These are phyloP conservation scores for Schrenkiella parvula DNA, from an alignment of 345 rosid species.

Conservation along the genomic window DNA sequence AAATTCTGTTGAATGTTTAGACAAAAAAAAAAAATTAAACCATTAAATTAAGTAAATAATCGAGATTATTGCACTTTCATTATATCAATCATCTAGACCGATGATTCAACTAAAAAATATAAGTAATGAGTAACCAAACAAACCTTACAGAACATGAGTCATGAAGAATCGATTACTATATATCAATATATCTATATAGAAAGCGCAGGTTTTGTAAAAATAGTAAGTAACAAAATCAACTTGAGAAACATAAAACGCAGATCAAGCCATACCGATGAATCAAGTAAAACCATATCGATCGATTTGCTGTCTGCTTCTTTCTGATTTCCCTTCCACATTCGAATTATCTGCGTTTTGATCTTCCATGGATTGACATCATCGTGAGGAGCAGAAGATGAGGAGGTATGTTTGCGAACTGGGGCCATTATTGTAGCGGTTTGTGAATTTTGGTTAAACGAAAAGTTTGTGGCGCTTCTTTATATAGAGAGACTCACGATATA, in stretches of 20 bases:
- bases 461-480: background rate
- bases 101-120: background rate
- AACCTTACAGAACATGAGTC: background rate
- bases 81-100: background rate
- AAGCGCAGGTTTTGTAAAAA: background rate
- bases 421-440: background rate
- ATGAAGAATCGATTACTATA: background rate
- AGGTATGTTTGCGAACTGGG: background rate
- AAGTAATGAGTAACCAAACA: background rate
- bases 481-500: background rate
- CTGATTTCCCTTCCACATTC: background rate
- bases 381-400: background rate
- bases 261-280: background rate
- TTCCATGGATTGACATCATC: background rate
- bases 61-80: background rate
- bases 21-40: background rate
- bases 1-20: background rate
- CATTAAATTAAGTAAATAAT: background rate
- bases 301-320: background rate
- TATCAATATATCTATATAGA: no score
- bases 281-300: background rate
- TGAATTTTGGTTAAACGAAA: background rate
- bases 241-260: background rate
- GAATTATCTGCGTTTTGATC: conserved; percentile 3
- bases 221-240: background rate